Percentiles rank a stretch among this genome's conserved stretches.
phyloP scores from a whole-genome alignment of 1,284 basidiomycete species.

The Vanrija sp. region DNA sequence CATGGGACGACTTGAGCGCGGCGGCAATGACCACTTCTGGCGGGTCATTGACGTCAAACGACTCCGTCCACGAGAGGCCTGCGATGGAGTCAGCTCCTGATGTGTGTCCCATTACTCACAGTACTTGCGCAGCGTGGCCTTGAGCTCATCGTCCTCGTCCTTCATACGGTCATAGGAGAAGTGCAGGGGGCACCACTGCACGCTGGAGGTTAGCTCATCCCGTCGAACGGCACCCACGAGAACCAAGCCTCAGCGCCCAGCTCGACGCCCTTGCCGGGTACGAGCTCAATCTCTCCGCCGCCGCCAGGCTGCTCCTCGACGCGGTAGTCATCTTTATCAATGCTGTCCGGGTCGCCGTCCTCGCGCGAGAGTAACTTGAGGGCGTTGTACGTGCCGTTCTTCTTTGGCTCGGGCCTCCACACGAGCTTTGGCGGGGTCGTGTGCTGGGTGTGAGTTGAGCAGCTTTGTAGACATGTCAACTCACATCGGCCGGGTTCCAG shows the following conservation, averaged over 20 bases:
- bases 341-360: conserved; percentile 15
- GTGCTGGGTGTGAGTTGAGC: conserved; percentile 4
- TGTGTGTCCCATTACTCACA: conserved; percentile 15
- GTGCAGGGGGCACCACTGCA: conserved; percentile 11
- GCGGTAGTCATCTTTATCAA: conserved; percentile 27
- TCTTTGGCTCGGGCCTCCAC: conserved; percentile 30
- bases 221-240: conserved; percentile 17
- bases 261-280: conserved; percentile 17
- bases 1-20: conserved; percentile 10
- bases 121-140: conserved; percentile 18
- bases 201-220: conserved; percentile 5
- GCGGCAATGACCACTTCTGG: conserved; percentile 26
- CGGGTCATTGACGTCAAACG: conserved; percentile 19
- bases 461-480: conserved; percentile 1
- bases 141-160: conserved; percentile 24
- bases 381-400: conserved; percentile 20
- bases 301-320: conserved; percentile 9
- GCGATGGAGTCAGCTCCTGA: neutral
- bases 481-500: conserved; percentile 37
- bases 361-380: conserved; percentile 19
- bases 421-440: conserved; percentile 21
- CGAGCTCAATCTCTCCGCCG: conserved; percentile 17
- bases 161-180: conserved; percentile 31
- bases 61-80: conserved; percentile 31
- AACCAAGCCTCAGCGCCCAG: conserved; percentile 21